Conservation (phyloP, 2,329 filamentous ascomycete species). For the Ophiocordyceps robertsii region DNA sequence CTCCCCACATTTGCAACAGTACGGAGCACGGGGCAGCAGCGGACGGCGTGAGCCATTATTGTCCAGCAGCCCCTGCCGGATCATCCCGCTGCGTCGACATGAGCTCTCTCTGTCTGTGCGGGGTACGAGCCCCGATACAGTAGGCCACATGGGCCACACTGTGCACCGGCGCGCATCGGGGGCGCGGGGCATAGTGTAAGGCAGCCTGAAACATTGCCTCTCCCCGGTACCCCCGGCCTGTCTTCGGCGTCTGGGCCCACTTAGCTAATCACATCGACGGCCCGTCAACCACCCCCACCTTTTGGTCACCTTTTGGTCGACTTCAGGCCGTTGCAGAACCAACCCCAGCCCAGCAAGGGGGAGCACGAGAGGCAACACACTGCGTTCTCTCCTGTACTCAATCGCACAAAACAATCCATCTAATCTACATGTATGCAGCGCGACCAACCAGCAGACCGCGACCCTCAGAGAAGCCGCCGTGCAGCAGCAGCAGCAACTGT, state of each 20-base stretch:
- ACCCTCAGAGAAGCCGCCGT: background rate
- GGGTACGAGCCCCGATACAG: background rate
- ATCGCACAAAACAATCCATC: slow-evolving; percentile 1
- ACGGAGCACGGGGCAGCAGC: no score
- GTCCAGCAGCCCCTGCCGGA: background rate
- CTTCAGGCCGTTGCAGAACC: slow-evolving; percentile 1
- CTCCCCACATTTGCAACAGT: no score
- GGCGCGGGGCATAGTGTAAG: background rate
- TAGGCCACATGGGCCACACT: no score
- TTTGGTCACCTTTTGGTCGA: background rate
- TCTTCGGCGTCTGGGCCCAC: background rate
- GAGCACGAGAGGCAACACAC: slow-evolving; percentile 1
- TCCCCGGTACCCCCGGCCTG: background rate
- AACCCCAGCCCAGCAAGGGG: slow-evolving; percentile 1
- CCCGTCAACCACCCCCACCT: background rate
- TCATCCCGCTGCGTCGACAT: background rate
- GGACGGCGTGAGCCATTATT: no score
- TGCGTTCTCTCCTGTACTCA: background rate
- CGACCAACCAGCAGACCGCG: background rate
- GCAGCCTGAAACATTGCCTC: background rate
- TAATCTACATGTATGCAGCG: slow-evolving; percentile 1
- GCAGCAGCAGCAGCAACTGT: background rate
- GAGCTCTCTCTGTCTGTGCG: no score
- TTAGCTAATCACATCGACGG: background rate
- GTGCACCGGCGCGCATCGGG: background rate